These are phyloP conservation scores for Candida montana DNA, from an alignment of 805 yeast species.

Conservation along the genomic window DNA sequence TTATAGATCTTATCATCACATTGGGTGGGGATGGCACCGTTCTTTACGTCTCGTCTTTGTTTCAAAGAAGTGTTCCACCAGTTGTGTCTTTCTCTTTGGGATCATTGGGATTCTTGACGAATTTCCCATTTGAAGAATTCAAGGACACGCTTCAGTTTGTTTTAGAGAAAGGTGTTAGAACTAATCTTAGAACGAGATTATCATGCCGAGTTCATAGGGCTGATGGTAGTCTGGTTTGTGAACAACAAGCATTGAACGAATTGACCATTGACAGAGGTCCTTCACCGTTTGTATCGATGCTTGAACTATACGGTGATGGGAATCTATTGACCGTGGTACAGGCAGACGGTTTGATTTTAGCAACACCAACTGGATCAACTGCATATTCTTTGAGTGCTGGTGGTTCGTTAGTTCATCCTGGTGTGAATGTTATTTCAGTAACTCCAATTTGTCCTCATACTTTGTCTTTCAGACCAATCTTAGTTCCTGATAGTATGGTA, in stretches of 20 bases:
- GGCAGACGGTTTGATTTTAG: slow-evolving; percentile 89
- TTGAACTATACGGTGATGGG: slow-evolving; percentile 86
- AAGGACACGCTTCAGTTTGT: slow-evolving; percentile 51
- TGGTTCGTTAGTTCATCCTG: slow-evolving; percentile 91
- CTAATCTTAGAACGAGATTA: slow-evolving; percentile 81
- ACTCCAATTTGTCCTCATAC: slow-evolving; percentile 98
- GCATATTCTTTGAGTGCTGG: slow-evolving; percentile 95
- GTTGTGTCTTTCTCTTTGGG: slow-evolving; percentile 86
- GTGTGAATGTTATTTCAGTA: slow-evolving; percentile 84
- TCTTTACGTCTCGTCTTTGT: slow-evolving; percentile 77
- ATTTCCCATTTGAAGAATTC: slow-evolving; percentile 74
- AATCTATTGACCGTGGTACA: slow-evolving; percentile 82
- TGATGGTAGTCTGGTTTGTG: slow-evolving; percentile 36
- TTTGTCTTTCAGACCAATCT: slow-evolving; percentile 83
- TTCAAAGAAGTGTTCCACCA: slow-evolving; percentile 86
- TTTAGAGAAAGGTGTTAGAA: slow-evolving; percentile 64
- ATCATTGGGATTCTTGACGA: slow-evolving; percentile 87
- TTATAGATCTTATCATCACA: slow-evolving; percentile 68
- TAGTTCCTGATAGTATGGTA: slow-evolving; percentile 89
- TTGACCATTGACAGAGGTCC: slow-evolving; percentile 92
- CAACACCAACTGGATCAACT: slow-evolving; percentile 95
- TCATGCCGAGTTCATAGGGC: slow-evolving; percentile 66
- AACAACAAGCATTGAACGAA: slow-evolving; percentile 80
- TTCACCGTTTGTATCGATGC: slow-evolving; percentile 83
- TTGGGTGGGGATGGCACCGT: slow-evolving; percentile 98